A percentile compares a stretch with the other conserved stretches of the same genome.
Evolutionary conservation across 2,329 filamentous ascomycete species (phyloP).

Genomic region (Arthrobotrys megalospora): DNA sequence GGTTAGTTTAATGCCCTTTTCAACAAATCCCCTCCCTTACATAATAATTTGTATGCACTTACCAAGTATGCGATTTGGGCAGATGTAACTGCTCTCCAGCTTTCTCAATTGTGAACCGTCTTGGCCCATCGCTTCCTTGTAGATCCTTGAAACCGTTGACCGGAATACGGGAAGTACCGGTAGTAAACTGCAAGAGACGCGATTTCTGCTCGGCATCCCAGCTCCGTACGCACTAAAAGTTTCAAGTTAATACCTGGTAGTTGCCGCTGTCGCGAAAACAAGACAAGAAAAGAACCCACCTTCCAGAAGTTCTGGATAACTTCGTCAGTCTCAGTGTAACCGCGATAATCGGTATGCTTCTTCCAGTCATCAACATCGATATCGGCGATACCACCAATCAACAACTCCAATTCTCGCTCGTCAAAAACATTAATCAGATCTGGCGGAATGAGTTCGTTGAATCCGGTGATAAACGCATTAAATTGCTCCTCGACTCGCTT

Average conservation of each 20-base stretch:
- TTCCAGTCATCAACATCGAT: slow-evolving; percentile 99
- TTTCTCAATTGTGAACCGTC: slow-evolving; percentile 98
- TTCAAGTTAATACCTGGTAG: slow-evolving; percentile 62
- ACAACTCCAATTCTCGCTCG: slow-evolving; percentile 93
- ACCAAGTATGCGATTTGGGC: slow-evolving; percentile 98
- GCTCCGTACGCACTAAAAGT: slow-evolving; percentile 80
- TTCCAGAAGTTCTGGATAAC: slow-evolving; percentile 99
- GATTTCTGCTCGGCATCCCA: slow-evolving; percentile 99
- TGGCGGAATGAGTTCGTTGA: slow-evolving; percentile 96
- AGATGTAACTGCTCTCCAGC: slow-evolving; percentile 90
- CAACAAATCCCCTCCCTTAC: slow-evolving; percentile 34
- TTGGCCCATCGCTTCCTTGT: slow-evolving; percentile 94
- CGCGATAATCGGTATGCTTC: slow-evolving; percentile 99
- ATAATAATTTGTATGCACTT: slow-evolving; percentile 68
- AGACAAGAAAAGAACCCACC: slow-evolving; percentile 67
- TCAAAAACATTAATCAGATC: slow-evolving; percentile 99
- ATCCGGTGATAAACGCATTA: slow-evolving; percentile 95
- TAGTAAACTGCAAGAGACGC: slow-evolving; percentile 94
- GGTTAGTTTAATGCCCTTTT: slow-evolving; percentile 59
- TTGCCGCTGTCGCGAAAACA: neutral
- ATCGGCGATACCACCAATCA: slow-evolving; percentile 99
- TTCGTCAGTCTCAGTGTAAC: slow-evolving; percentile 97
- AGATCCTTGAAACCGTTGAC: slow-evolving; percentile 99
- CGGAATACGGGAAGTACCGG: slow-evolving; percentile 95
- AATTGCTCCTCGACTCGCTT: slow-evolving; percentile 99